phyloP scores from a whole-genome alignment of 306 rosid species.

The Macrotyloma uniflorum region DNA sequence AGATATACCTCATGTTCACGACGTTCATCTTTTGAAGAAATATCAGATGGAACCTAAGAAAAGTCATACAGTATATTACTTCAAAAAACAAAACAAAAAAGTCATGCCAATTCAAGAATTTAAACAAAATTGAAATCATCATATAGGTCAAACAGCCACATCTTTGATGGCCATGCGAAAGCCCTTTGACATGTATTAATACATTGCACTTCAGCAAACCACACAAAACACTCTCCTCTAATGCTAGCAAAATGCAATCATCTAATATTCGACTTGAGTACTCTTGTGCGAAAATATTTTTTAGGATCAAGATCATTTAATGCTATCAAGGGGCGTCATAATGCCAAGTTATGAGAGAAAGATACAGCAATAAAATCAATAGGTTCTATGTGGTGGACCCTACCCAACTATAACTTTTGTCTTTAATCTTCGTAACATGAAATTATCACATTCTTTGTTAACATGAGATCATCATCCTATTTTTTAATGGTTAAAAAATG shows the following conservation, averaged over 20 bases:
- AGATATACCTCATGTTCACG: conserved; percentile 57
- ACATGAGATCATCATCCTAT: neutral
- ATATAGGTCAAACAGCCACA: neutral
- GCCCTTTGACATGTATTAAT: neutral
- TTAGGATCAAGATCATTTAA: neutral
- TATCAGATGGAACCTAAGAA: conserved; percentile 81
- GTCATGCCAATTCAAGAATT: conserved; percentile 16
- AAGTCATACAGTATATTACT: conserved; percentile 34
- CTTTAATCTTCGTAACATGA: neutral
- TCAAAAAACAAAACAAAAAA: neutral
- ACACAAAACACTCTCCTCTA: neutral
- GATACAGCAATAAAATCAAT: neutral
- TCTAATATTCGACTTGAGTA: neutral
- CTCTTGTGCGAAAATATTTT: neutral
- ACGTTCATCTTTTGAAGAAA: conserved; percentile 58
- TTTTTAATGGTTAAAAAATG: neutral
- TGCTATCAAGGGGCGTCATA: neutral
- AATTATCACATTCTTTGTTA: neutral
- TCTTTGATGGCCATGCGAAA: conserved; percentile 10
- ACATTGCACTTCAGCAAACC: neutral
- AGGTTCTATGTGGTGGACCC: neutral
- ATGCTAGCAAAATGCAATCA: conserved; percentile 8
- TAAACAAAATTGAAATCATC: conserved; percentile 23
- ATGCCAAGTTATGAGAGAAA: neutral
- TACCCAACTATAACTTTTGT: neutral